phyloP scores from a whole-genome alignment of 1,284 basidiomycete species.

The Cutaneotrichosporon cyanovorans region DNA sequence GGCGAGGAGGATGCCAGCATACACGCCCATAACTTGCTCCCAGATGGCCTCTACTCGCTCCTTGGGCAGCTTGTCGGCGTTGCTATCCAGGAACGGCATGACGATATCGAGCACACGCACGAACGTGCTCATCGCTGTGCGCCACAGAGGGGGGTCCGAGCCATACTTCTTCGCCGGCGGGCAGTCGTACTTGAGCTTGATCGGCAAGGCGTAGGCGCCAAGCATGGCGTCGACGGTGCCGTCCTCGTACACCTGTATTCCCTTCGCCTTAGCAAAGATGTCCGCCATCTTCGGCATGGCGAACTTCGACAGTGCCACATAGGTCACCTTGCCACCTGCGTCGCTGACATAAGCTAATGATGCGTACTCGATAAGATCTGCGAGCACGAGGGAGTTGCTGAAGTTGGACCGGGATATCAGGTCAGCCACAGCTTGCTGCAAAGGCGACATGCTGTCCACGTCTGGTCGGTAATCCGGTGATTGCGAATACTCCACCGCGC shows the following conservation, averaged over 20 bases:
- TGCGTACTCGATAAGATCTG: slow-evolving; percentile 74
- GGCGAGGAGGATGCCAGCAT: slow-evolving; percentile 70
- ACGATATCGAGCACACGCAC: slow-evolving; percentile 20
- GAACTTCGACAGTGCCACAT: slow-evolving; percentile 77
- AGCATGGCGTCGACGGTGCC: slow-evolving; percentile 75
- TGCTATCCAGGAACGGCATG: slow-evolving; percentile 25
- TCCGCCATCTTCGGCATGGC: slow-evolving; percentile 75
- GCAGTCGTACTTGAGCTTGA: slow-evolving; percentile 91
- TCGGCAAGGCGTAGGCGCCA: slow-evolving; percentile 78
- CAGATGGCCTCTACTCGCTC: slow-evolving; percentile 69
- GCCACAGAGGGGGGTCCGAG: slow-evolving; percentile 80
- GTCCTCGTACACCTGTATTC: slow-evolving; percentile 56
- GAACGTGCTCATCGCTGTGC: slow-evolving; percentile 51
- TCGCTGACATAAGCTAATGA: slow-evolving; percentile 75
- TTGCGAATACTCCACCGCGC: slow-evolving; percentile 67
- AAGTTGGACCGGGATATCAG: slow-evolving; percentile 56
- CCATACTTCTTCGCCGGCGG: slow-evolving; percentile 77
- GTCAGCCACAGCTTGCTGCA: slow-evolving; percentile 64
- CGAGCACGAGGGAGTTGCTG: slow-evolving; percentile 64
- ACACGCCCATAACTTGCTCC: slow-evolving; percentile 75
- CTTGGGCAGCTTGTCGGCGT: slow-evolving; percentile 47
- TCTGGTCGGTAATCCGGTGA: slow-evolving; percentile 84
- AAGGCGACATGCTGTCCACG: slow-evolving; percentile 70
- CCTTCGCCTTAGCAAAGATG: slow-evolving; percentile 47
- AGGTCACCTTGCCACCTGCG: slow-evolving; percentile 66